A percentile compares a stretch with the other conserved stretches of the same genome.
These are phyloP conservation scores for Solanum pinnatisectum DNA, from an alignment of 257 asterid genomes.

Conservation along the genomic window DNA sequence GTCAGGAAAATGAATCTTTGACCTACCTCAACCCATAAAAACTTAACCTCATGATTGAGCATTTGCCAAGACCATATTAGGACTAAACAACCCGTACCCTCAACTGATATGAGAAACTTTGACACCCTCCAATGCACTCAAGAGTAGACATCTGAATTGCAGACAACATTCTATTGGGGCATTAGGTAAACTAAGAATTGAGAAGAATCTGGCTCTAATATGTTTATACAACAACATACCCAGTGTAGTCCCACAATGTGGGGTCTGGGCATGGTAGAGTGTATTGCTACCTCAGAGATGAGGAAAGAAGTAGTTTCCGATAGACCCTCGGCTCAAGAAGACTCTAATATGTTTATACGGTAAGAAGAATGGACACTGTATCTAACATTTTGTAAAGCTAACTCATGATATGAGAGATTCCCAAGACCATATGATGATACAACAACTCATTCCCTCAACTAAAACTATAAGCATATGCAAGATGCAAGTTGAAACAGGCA, in stretches of 20 bases:
- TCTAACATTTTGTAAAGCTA: neutral
- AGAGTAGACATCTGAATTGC: neutral
- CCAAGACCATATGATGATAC: neutral
- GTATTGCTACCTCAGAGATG: neutral
- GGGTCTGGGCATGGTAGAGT: neutral
- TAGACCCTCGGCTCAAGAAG: neutral
- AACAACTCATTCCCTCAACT: neutral
- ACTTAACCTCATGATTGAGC: neutral
- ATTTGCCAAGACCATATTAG: neutral
- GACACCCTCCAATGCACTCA: neutral
- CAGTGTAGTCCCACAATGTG: neutral
- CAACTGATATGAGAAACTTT: neutral
- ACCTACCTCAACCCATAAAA: neutral
- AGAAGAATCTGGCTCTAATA: neutral
- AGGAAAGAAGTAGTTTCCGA: neutral
- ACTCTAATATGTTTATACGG: too few species aligned
- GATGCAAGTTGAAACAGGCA: neutral
- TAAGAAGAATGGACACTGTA: neutral
- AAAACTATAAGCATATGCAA: neutral
- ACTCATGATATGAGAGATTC: neutral
- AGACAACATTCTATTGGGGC: neutral
- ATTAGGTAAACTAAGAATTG: neutral
- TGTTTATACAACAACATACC: neutral
- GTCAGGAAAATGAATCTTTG: neutral
- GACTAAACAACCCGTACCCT: neutral